Evolutionary conservation across 768 basidiomycete species (phyloP).

Genomic region (Suillus lakei): DNA sequence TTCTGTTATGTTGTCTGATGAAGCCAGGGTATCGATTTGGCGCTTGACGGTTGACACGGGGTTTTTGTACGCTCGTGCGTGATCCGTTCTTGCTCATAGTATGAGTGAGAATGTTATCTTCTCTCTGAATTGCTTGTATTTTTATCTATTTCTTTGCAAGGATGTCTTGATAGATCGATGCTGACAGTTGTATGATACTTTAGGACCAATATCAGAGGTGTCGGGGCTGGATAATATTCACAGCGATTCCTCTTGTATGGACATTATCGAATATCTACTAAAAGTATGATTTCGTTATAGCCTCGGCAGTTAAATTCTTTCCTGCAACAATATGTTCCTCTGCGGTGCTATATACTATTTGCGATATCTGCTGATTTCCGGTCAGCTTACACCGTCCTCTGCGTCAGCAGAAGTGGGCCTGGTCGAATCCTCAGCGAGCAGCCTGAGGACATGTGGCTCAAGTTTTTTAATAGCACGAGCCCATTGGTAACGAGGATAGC

Average conservation of each 20-base stretch:
- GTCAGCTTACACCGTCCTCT: too few relatives aligned
- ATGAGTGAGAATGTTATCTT: background rate
- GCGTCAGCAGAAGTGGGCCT: too few relatives aligned
- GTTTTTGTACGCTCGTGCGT: background rate
- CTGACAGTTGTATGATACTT: background rate
- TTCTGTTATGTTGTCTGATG: background rate
- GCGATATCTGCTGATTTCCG: too few relatives aligned
- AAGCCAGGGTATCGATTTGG: background rate
- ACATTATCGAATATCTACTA: background rate
- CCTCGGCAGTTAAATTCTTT: too few relatives aligned
- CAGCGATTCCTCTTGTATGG: background rate
- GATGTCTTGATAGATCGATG: background rate
- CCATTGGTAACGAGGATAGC: background rate
- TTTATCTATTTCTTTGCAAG: background rate
- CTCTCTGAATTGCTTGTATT: background rate
- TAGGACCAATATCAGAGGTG: background rate
- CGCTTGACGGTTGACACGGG: background rate
- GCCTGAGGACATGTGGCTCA: too few relatives aligned
- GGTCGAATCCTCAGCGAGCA: too few relatives aligned
- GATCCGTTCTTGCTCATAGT: background rate
- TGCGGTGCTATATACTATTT: too few relatives aligned
- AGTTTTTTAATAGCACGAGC: background rate
- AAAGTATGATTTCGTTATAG: background rate
- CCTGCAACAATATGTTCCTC: too few relatives aligned
- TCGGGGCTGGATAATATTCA: too few relatives aligned